phyloP scores from a whole-genome alignment of 176 grass and related monocot genomes.

The Avena eriantha region DNA sequence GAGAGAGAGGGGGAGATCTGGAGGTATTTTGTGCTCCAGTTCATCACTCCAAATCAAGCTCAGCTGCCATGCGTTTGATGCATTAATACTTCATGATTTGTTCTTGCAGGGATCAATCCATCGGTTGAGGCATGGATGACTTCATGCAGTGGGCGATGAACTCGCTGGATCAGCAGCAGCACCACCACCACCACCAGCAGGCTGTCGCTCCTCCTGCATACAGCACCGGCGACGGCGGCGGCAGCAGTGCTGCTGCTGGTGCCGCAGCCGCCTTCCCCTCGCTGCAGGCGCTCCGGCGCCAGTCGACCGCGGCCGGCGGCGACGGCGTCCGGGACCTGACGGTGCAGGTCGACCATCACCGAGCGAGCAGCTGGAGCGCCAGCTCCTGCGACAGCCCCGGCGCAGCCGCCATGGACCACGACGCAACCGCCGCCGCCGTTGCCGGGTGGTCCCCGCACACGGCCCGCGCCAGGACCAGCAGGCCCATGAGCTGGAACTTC shows the following conservation, averaged over 20 bases:
- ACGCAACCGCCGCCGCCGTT: background rate
- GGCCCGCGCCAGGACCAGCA: slow-evolving; percentile 31
- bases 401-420: slow-evolving; percentile 37
- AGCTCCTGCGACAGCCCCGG: slow-evolving; percentile 53
- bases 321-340: slow-evolving; percentile 6
- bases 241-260: background rate
- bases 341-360: slow-evolving; percentile 48
- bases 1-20: background rate
- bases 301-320: background rate
- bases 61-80: background rate
- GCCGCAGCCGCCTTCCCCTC: slow-evolving; percentile 18
- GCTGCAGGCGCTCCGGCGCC: slow-evolving; percentile 42
- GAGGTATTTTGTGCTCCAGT: background rate
- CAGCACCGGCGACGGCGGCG: background rate
- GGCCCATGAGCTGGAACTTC: slow-evolving; percentile 61
- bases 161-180: slow-evolving; percentile 43
- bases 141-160: slow-evolving; percentile 66
- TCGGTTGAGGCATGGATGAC: slow-evolving; percentile 47
- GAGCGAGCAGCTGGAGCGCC: slow-evolving; percentile 49
- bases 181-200: background rate
- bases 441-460: slow-evolving; percentile 49
- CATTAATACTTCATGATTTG: background rate
- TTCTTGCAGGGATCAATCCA: background rate
- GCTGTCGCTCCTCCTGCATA: background rate
- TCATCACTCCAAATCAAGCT: background rate